Conservation (phyloP, 805 yeast genomes). For the Spathaspora sp. region DNA sequence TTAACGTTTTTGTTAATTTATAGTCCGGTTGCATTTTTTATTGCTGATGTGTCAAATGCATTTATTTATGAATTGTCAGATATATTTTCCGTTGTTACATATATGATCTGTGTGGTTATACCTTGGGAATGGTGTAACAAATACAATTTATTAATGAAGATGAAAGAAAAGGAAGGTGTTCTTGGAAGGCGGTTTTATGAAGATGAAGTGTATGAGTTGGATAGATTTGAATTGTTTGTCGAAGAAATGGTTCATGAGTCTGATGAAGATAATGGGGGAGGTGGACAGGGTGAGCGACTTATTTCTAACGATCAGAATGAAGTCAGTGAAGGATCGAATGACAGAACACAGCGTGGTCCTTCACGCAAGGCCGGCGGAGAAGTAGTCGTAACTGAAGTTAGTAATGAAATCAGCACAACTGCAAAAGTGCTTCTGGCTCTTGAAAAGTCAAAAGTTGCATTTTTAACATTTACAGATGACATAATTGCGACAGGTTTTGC, state of each 20-base stretch:
- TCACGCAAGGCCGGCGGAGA: not conserved
- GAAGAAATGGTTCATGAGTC: slow-evolving; percentile 21
- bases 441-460: slow-evolving; percentile 29
- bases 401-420: not conserved
- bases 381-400: not conserved
- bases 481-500: slow-evolving; percentile 58
- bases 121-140: slow-evolving; percentile 88
- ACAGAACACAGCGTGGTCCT: not conserved
- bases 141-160: slow-evolving; percentile 52
- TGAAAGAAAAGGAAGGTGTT: slow-evolving; percentile 64
- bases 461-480: slow-evolving; percentile 47
- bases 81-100: slow-evolving; percentile 68
- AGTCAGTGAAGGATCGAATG: not conserved
- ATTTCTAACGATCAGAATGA: slow-evolving; percentile 6
- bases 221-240: slow-evolving; percentile 35
- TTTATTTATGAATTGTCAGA: slow-evolving; percentile 77
- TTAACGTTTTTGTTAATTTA: slow-evolving; percentile 54
- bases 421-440: slow-evolving; percentile 6
- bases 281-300: not conserved
- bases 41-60: slow-evolving; percentile 70
- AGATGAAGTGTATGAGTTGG: slow-evolving; percentile 51
- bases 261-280: slow-evolving; percentile 12
- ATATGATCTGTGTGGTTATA: slow-evolving; percentile 64
- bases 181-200: slow-evolving; percentile 74
- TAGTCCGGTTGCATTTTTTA: slow-evolving; percentile 64